phyloP scores from a whole-genome alignment of 169 alveolate genomes.

The Neospora caninum region DNA sequence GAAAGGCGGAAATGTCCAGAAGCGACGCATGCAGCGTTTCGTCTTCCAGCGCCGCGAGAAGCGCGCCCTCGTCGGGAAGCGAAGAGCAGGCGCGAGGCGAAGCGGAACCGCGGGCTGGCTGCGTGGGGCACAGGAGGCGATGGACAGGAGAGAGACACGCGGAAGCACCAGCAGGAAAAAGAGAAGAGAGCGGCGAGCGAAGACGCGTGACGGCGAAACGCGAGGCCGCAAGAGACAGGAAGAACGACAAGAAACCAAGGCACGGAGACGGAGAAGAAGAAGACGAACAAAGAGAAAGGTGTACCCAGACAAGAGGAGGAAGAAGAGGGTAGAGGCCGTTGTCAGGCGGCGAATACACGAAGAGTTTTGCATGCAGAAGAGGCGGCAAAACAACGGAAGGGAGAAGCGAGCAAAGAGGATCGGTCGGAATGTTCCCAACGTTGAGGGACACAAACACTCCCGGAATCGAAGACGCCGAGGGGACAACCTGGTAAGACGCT shows the following conservation, averaged over 20 bases:
- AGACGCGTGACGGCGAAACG: conserved; percentile 2
- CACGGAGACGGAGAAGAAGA: background rate
- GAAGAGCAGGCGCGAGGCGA: background rate
- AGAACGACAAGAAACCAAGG: background rate
- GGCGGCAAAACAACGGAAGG: background rate
- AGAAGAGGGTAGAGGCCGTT: conserved; percentile 40
- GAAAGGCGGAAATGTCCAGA: background rate
- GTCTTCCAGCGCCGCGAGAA: background rate
- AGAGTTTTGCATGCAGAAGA: background rate
- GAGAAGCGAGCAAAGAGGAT: background rate
- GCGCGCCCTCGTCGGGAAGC: background rate
- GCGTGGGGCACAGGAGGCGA: background rate
- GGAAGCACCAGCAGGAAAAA: background rate
- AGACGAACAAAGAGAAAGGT: background rate
- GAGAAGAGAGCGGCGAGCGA: background rate
- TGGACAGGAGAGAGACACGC: background rate
- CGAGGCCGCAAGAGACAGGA: conserved; percentile 1
- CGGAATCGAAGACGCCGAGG: conserved; percentile 2
- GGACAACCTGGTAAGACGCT: background rate
- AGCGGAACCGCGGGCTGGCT: background rate
- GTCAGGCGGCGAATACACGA: conserved; percentile 42
- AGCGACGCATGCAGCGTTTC: background rate
- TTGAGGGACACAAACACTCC: background rate
- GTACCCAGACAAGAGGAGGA: conserved; percentile 47
- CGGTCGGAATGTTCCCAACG: background rate